Percentiles rank a stretch among this genome's conserved stretches.
These are phyloP conservation scores for Thymus mandschuricus DNA, from an alignment of 257 asterid genomes.

Conservation along the genomic window DNA sequence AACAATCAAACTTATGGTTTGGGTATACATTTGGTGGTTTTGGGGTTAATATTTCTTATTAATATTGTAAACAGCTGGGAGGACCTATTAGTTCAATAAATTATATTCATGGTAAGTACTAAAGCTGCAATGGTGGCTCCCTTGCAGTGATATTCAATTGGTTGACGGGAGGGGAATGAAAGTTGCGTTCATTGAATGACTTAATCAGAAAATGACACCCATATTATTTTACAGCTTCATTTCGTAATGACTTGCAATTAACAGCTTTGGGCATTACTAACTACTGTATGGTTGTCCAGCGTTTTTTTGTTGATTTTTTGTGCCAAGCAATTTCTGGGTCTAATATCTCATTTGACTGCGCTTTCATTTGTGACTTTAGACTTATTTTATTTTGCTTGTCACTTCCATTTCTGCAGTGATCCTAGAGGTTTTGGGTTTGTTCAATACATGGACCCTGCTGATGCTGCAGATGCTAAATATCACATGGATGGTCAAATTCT, in stretches of 20 bases:
- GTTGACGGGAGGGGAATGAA: too few relatives aligned
- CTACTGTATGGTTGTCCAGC: neutral
- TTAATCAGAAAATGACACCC: neutral
- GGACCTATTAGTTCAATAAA: too few relatives aligned
- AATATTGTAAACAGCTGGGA: too few relatives aligned
- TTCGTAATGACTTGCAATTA: neutral
- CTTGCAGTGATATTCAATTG: too few relatives aligned
- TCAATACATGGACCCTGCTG: constrained; percentile 89
- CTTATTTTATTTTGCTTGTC: constrained; percentile 21
- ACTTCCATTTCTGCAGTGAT: constrained; percentile 50
- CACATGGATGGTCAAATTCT: constrained; percentile 86
- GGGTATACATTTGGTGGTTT: neutral
- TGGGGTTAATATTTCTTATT: too few relatives aligned
- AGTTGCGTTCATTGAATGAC: neutral
- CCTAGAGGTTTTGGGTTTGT: constrained; percentile 97
- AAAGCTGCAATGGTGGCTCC: too few relatives aligned
- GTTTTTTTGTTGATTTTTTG: neutral
- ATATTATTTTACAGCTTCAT: neutral
- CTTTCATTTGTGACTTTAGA: neutral
- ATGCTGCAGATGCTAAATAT: constrained; percentile 90
- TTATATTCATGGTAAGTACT: too few relatives aligned
- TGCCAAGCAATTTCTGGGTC: neutral
- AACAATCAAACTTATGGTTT: too few relatives aligned
- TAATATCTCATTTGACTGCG: neutral
- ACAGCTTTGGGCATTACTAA: neutral